Conservation (phyloP, 1,139 yeast genomes). For the Suhomyces terraborum region DNA sequence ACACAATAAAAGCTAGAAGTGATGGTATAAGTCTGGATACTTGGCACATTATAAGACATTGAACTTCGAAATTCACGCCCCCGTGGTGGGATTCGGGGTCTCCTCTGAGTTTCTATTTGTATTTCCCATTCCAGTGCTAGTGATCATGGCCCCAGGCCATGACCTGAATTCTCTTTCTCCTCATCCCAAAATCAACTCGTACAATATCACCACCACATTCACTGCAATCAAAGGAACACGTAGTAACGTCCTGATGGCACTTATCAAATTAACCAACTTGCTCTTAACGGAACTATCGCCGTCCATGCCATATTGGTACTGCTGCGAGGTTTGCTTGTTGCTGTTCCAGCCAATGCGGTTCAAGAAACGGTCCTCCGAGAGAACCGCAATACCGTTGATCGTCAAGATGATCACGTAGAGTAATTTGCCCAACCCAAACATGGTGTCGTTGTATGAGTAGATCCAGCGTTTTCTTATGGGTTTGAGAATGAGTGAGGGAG, state of each 20-base stretch:
- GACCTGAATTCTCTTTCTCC: background rate
- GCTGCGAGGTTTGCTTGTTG: slow-evolving; percentile 24
- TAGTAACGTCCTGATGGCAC: slow-evolving; percentile 74
- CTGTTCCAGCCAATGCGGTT: slow-evolving; percentile 60
- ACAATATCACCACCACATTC: slow-evolving; percentile 65
- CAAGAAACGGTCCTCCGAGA: slow-evolving; percentile 80
- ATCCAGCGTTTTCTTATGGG: no score
- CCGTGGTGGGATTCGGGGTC: no score
- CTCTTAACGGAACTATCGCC: slow-evolving; percentile 52
- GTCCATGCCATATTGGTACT: slow-evolving; percentile 29
- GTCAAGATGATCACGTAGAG: slow-evolving; percentile 67
- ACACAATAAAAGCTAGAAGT: no score
- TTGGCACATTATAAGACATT: no score
- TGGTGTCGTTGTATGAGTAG: no score
- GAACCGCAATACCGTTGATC: slow-evolving; percentile 75
- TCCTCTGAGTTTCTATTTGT: no score
- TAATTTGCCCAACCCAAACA: slow-evolving; percentile 74
- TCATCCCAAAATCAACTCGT: slow-evolving; percentile 74
- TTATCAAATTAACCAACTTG: slow-evolving; percentile 62
- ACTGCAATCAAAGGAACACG: slow-evolving; percentile 74
- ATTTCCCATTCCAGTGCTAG: background rate
- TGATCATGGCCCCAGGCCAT: slow-evolving; percentile 1
- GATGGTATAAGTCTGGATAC: no score
- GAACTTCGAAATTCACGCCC: no score
- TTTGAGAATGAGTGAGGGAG: no score